Conservation (phyloP, 371 early-diverging fungal species). For the Umbelopsis sp. region DNA sequence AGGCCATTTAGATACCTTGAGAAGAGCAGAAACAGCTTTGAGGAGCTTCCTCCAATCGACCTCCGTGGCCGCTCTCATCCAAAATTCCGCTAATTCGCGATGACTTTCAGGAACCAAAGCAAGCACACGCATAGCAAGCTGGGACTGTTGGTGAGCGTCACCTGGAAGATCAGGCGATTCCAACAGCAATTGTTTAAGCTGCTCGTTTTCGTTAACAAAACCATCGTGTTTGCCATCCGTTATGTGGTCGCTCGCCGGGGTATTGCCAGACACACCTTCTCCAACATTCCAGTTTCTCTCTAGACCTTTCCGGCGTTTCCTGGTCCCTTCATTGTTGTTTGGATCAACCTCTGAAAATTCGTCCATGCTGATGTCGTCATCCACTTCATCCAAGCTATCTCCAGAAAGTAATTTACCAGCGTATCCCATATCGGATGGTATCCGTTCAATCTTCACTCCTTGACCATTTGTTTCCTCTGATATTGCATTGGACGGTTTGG, state of each 20-base stretch:
- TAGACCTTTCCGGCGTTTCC: neutral
- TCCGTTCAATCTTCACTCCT: slow-evolving; percentile 8
- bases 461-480: neutral
- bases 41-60: slow-evolving; percentile 19
- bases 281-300: neutral
- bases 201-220: neutral
- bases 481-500: neutral
- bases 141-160: slow-evolving; percentile 3
- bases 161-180: slow-evolving; percentile 15
- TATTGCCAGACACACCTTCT: neutral
- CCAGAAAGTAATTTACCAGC: neutral
- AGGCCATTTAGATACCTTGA: slow-evolving; percentile 30
- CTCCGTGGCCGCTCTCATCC: slow-evolving; percentile 20
- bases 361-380: neutral
- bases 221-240: neutral
- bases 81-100: neutral
- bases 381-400: neutral
- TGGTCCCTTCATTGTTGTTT: neutral
- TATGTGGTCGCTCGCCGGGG: neutral
- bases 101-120: slow-evolving; percentile 4
- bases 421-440: slow-evolving; percentile 16
- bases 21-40: slow-evolving; percentile 34
- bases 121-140: slow-evolving; percentile 13
- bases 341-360: neutral
- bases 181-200: neutral